These are phyloP conservation scores for Dendrostoma leiphaemia DNA, from an alignment of 2,329 filamentous ascomycete genomes.

Conservation along the genomic window DNA sequence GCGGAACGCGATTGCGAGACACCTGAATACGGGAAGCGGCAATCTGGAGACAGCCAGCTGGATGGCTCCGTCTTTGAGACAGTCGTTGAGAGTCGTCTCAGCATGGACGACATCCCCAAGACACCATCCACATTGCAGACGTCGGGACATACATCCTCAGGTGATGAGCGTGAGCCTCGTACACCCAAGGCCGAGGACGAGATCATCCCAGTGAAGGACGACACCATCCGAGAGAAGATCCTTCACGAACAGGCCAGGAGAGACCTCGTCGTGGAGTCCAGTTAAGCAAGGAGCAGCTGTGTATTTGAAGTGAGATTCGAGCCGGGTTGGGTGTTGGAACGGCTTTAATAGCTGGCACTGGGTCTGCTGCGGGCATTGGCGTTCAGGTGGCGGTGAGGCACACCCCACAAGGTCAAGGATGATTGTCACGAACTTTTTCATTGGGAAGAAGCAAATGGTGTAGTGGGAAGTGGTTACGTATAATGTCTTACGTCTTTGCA, in stretches of 20 bases:
- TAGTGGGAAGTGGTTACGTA: conserved; percentile 14
- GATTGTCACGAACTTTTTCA: conserved; percentile 5
- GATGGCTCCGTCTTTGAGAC: conserved; percentile 27
- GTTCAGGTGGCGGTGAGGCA: conserved; percentile 3
- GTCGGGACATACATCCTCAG: conserved; percentile 23
- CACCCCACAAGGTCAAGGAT: conserved; percentile 4
- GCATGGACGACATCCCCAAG: conserved; percentile 18
- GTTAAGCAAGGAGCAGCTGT: background rate
- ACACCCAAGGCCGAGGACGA: conserved; percentile 25
- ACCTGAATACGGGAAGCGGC: conserved; percentile 13
- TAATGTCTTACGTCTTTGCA: conserved; percentile 19
- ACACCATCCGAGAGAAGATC: conserved; percentile 2
- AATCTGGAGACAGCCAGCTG: conserved; percentile 21
- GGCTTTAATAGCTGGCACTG: background rate
- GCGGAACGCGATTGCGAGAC: conserved; percentile 10
- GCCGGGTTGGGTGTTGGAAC: background rate
- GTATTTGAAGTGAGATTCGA: background rate
- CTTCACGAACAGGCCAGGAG: conserved; percentile 8
- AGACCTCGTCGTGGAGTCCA: conserved; percentile 10
- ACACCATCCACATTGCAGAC: conserved; percentile 21
- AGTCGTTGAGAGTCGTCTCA: conserved; percentile 20
- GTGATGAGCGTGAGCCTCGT: conserved; percentile 26
- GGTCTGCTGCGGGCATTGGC: conserved; percentile 13
- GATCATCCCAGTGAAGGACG: conserved; percentile 7
- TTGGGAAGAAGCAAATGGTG: conserved; percentile 1